Evolutionary conservation across 2,329 filamentous ascomycete species (phyloP).

Genomic region (Meredithiella fracta): DNA sequence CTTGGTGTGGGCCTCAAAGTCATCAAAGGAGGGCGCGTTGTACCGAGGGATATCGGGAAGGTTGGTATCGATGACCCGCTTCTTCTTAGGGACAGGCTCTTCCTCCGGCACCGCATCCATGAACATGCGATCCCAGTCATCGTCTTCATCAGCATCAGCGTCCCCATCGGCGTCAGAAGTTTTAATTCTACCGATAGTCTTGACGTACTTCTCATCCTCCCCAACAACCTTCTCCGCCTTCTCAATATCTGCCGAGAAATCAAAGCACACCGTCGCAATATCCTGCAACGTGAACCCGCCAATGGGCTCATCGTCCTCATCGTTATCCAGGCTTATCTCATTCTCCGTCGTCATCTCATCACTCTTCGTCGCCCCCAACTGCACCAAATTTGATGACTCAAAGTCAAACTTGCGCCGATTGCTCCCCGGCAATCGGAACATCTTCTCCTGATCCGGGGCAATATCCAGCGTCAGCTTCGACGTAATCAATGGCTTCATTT

Average conservation of each 20-base stretch:
- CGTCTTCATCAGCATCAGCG: slow-evolving; percentile 27
- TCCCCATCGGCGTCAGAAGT: slow-evolving; percentile 12
- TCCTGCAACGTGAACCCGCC: slow-evolving; percentile 65
- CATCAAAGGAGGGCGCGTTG: slow-evolving; percentile 56
- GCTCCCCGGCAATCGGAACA: slow-evolving; percentile 47
- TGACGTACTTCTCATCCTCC: neutral
- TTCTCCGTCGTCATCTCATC: slow-evolving; percentile 19
- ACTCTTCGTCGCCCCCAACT: slow-evolving; percentile 23
- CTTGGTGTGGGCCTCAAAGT: slow-evolving; percentile 58
- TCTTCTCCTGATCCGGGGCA: slow-evolving; percentile 69
- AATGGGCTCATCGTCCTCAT: slow-evolving; percentile 46
- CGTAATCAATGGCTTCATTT: slow-evolving; percentile 65
- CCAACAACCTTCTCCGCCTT: slow-evolving; percentile 13
- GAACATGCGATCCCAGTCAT: slow-evolving; percentile 50
- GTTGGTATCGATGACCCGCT: slow-evolving; percentile 43
- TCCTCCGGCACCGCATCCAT: slow-evolving; percentile 31
- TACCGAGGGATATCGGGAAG: slow-evolving; percentile 42
- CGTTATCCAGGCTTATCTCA: slow-evolving; percentile 32
- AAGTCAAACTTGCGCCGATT: slow-evolving; percentile 36
- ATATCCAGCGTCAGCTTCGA: slow-evolving; percentile 82
- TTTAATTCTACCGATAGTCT: slow-evolving; percentile 5
- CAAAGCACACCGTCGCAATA: slow-evolving; percentile 57
- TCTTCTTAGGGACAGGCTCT: slow-evolving; percentile 45
- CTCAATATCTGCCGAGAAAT: slow-evolving; percentile 16
- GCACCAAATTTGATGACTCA: slow-evolving; percentile 19